Percentiles rank a stretch among this genome's conserved stretches.
Conservation (phyloP, 495 filamentous ascomycete genomes). For the Trichoderma orchidacearum region DNA sequence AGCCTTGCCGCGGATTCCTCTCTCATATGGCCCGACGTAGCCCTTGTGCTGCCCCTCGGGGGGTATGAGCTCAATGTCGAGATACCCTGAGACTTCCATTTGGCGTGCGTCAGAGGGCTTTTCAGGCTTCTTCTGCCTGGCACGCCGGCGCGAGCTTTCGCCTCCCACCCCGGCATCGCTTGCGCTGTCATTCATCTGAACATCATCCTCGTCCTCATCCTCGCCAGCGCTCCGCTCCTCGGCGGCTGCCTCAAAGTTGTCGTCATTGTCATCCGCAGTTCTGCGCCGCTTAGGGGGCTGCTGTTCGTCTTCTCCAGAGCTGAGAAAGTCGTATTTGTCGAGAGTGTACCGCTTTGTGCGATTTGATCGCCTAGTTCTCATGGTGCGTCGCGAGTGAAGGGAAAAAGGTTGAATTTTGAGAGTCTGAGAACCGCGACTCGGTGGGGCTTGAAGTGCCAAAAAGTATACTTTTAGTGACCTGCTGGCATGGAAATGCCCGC, state of each 20-base stretch:
- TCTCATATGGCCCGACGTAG: neutral
- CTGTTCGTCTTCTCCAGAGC: neutral
- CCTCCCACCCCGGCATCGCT: neutral
- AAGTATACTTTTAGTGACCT: neutral
- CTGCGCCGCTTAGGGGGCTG: neutral
- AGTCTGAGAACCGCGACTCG: neutral
- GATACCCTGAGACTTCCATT: neutral
- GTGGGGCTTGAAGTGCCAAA: neutral
- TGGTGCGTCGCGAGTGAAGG: neutral
- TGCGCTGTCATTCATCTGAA: neutral
- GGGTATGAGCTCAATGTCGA: neutral
- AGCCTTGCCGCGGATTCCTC: neutral
- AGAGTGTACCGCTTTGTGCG: neutral
- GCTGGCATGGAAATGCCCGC: neutral
- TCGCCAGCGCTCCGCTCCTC: neutral
- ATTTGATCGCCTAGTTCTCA: neutral
- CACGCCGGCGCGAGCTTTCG: neutral
- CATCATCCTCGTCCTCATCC: neutral
- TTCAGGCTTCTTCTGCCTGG: neutral
- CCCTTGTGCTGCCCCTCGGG: neutral
- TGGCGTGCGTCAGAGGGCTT: neutral
- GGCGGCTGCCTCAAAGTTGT: constrained; percentile 1
- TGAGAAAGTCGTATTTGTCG: neutral
- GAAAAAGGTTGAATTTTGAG: neutral
- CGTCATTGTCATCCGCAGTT: neutral